Evolutionary conservation across 345 rosid species (phyloP).

Genomic region (Atalantia buxifolia): DNA sequence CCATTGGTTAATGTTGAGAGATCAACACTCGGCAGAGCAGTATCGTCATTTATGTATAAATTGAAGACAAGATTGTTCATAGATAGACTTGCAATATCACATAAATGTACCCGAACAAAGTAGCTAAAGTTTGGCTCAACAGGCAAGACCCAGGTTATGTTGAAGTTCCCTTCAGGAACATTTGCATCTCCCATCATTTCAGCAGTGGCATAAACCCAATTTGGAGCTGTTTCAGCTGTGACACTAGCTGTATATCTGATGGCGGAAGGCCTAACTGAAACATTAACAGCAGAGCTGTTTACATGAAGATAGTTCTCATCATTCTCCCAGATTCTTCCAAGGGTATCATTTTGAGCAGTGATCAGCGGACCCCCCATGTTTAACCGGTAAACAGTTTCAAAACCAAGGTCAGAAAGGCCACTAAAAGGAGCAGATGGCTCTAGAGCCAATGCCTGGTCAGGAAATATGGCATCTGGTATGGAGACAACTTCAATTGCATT

Average conservation of each 20-base stretch:
- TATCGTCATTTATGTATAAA: slow-evolving; percentile 74
- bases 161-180: slow-evolving; percentile 66
- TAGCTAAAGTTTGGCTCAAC: slow-evolving; percentile 70
- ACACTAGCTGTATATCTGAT: slow-evolving; percentile 47
- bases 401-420: slow-evolving; percentile 71
- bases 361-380: slow-evolving; percentile 94
- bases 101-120: slow-evolving; percentile 86
- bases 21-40: slow-evolving; percentile 68
- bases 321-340: slow-evolving; percentile 90
- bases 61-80: slow-evolving; percentile 76
- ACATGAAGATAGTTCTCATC: slow-evolving; percentile 76
- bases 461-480: slow-evolving; percentile 65
- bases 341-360: slow-evolving; percentile 82
- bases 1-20: slow-evolving; percentile 51
- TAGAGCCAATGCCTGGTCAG: slow-evolving; percentile 70
- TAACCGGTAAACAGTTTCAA: slow-evolving; percentile 84
- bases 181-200: slow-evolving; percentile 84
- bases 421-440: slow-evolving; percentile 52
- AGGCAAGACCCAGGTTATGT: slow-evolving; percentile 82
- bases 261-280: slow-evolving; percentile 62
- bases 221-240: slow-evolving; percentile 76
- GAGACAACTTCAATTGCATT: slow-evolving; percentile 95
- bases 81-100: slow-evolving; percentile 74
- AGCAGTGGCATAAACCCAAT: slow-evolving; percentile 87
- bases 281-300: slow-evolving; percentile 73